Evolutionary conservation across 2,329 filamentous ascomycete species (phyloP).

Genomic region (Juglanconis sp.): DNA sequence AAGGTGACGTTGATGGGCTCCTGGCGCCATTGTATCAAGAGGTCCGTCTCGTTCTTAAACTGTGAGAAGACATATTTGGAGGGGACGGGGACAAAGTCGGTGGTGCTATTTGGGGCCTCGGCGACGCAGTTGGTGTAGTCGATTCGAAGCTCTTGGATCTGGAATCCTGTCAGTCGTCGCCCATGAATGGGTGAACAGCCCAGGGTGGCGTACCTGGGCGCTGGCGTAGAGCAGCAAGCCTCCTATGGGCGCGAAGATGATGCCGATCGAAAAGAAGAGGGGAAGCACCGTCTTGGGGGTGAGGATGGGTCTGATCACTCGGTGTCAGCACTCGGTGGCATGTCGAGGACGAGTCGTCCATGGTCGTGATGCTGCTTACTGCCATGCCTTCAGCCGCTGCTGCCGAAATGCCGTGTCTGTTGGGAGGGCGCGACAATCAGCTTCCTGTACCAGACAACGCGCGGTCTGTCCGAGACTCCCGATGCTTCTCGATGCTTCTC

Average conservation of each 20-base stretch:
- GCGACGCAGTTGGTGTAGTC: constrained; percentile 80
- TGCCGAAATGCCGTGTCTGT: constrained; percentile 94
- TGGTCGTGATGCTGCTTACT: constrained; percentile 59
- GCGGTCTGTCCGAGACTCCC: background rate
- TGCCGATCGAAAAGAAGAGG: constrained; percentile 84
- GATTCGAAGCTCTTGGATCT: constrained; percentile 88
- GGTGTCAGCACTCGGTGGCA: constrained; percentile 8
- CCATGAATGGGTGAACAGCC: constrained; percentile 1
- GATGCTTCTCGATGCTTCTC: no score
- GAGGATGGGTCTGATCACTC: constrained; percentile 70
- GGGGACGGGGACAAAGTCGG: constrained; percentile 50
- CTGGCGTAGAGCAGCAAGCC: constrained; percentile 84
- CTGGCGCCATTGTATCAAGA: constrained; percentile 41
- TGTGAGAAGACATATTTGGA: constrained; percentile 57
- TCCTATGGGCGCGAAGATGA: constrained; percentile 92
- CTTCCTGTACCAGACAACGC: constrained; percentile 9
- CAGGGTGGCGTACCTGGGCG: constrained; percentile 56
- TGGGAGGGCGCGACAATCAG: constrained; percentile 4
- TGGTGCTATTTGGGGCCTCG: constrained; percentile 45
- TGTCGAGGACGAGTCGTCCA: background rate
- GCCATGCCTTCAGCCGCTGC: constrained; percentile 97
- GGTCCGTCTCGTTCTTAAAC: constrained; percentile 59
- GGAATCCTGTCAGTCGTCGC: constrained; percentile 9
- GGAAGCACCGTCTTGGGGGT: constrained; percentile 92
- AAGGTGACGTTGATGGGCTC: constrained; percentile 40